phyloP scores from a whole-genome alignment of 257 asterid species.

The Gardenia jasminoides region DNA sequence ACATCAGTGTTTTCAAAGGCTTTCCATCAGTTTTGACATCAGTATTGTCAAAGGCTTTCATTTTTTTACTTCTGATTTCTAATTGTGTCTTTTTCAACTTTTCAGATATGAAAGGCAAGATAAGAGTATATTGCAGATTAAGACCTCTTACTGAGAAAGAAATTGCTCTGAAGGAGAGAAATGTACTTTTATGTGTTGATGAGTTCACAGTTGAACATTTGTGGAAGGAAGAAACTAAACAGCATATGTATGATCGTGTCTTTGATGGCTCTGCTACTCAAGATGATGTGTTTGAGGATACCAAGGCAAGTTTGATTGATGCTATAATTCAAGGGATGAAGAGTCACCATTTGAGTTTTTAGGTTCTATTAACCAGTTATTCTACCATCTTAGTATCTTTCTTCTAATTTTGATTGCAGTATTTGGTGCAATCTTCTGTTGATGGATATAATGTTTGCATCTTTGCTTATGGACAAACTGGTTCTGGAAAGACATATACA shows the following conservation, averaged over 20 bases:
- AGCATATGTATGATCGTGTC: conserved; percentile 88
- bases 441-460: conserved; percentile 97
- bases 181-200: conserved; percentile 55
- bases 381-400: conserved; percentile 1
- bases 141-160: conserved; percentile 90
- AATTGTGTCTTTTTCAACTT: conserved; percentile 23
- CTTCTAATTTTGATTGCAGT: conserved; percentile 45
- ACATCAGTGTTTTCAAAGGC: neutral
- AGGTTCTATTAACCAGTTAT: neutral
- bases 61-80: neutral
- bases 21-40: neutral
- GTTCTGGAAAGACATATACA: conserved; percentile 96
- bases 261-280: conserved; percentile 80
- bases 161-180: conserved; percentile 57
- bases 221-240: conserved; percentile 90
- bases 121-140: conserved; percentile 88
- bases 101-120: conserved; percentile 93
- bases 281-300: conserved; percentile 89
- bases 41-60: conserved; percentile 4
- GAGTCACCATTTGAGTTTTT: neutral
- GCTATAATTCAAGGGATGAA: neutral
- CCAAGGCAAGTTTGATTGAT: conserved; percentile 60
- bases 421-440: conserved; percentile 91
- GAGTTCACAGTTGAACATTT: conserved; percentile 90
- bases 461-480: conserved; percentile 99